These are phyloP conservation scores for Daedaleopsis nitida DNA, from an alignment of 768 basidiomycete genomes.

Conservation along the genomic window DNA sequence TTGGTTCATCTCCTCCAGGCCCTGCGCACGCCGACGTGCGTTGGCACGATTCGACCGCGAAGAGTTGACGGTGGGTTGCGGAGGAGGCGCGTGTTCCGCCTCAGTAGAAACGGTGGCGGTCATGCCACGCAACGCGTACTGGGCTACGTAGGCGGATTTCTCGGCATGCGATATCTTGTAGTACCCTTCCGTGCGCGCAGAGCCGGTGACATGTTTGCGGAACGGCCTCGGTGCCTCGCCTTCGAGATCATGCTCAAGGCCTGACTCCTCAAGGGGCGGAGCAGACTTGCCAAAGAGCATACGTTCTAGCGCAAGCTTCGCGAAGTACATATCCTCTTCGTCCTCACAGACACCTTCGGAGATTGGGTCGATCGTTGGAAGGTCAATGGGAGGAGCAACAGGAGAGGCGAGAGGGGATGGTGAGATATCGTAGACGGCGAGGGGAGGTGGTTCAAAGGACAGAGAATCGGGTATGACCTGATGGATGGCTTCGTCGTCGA, in stretches of 20 bases:
- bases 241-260: constrained; percentile 22
- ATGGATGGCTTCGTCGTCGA: constrained; percentile 39
- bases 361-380: constrained; percentile 53
- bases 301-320: constrained; percentile 59
- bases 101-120: constrained; percentile 43
- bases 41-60: constrained; percentile 92
- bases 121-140: constrained; percentile 70
- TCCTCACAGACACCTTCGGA: constrained; percentile 69
- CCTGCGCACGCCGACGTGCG: constrained; percentile 87
- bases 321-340: constrained; percentile 88
- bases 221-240: constrained; percentile 52
- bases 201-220: constrained; percentile 80
- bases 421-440: constrained; percentile 52
- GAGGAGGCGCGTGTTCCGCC: constrained; percentile 46
- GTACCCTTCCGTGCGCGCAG: constrained; percentile 91
- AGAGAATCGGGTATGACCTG: constrained; percentile 53
- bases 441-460: constrained; percentile 50
- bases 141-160: constrained; percentile 90
- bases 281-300: constrained; percentile 25
- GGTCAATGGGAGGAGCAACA: constrained; percentile 32
- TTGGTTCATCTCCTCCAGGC: constrained; percentile 93
- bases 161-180: constrained; percentile 93
- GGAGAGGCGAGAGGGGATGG: constrained; percentile 56
- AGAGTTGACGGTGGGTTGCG: constrained; percentile 61
- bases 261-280: constrained; percentile 16